Base-by-base conservation (phyloP, 768 basidiomycete species). In the Basidioascus undulatus region DNA sequence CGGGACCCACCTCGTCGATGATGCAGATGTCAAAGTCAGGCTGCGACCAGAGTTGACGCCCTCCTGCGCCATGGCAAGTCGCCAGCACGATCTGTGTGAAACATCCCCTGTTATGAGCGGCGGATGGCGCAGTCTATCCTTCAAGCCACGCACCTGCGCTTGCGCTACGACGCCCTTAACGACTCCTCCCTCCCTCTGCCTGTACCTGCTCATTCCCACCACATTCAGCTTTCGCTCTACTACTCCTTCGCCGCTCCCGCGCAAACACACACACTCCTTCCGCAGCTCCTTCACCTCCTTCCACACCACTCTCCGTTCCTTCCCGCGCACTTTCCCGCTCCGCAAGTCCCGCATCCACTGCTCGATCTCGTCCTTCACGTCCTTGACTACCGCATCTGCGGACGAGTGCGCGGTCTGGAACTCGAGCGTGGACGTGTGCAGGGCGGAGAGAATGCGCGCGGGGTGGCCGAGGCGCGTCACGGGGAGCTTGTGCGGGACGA, bases 381-480 rank as follows among this genome's bases (percentile, higher is more conserved):
- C 92, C 53, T 72, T 75, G 15, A 79, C 77, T 28, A 96, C 61
- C 6, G 68, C 73, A 3, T 78, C 28, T 74, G 57, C 5, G 75
- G 84, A 44, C 7, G 59, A 58, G 38, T 53, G 43, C 3, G 52
- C 44, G 0, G 57, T 55, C 23, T 57, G 55, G n/a, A 55, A 58
- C 42, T 65, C 63, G 32, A 65, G 54, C 2, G 63, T 65, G 13
- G 57, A 43, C 2, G 43, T 27, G 2, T 61, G 50, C 11, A 68
- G 54, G 15, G 53, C 49, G 23, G 73, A 63, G 65, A 92, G 76
- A 1, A 96, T 76, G 20, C 92, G 69, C 0, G 92, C 89, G 0
- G 92, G 92, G 57, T 98, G 92, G 0, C 92, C 92, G 11, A 98
- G 66, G n/a, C 92, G 68, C 0, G 86, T 84, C 6, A 75, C 69